These are phyloP conservation scores for Camelina hispida DNA, from an alignment of 345 rosid genomes.

Conservation along the genomic window DNA sequence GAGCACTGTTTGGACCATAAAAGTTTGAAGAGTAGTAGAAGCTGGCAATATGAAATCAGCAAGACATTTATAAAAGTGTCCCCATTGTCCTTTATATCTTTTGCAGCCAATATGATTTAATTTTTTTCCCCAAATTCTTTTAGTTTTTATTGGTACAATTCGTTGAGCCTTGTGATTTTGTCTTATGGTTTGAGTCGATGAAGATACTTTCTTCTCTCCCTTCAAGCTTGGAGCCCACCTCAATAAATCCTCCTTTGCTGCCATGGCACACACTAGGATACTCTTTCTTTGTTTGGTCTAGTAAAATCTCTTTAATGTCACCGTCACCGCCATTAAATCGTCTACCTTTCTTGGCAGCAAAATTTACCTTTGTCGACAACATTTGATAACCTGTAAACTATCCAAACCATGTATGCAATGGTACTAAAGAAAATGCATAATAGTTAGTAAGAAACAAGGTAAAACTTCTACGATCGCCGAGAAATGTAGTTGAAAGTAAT, in stretches of 20 bases:
- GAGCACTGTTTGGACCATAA: slow-evolving; percentile 39
- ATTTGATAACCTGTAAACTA: slow-evolving; percentile 20
- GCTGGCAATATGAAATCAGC: slow-evolving; percentile 41
- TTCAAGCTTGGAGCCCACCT: slow-evolving; percentile 47
- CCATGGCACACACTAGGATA: slow-evolving; percentile 42
- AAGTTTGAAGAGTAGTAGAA: slow-evolving; percentile 30
- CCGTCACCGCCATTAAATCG: slow-evolving; percentile 38
- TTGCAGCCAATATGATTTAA: slow-evolving; percentile 28
- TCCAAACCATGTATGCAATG: slow-evolving; percentile 13
- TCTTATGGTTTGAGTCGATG: slow-evolving; percentile 40
- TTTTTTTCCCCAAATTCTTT: background rate
- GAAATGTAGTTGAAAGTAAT: slow-evolving; percentile 7
- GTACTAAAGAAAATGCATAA: background rate
- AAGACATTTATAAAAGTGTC: slow-evolving; percentile 38
- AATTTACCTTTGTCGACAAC: slow-evolving; percentile 36
- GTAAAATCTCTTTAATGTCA: slow-evolving; percentile 47
- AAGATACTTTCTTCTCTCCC: slow-evolving; percentile 41
- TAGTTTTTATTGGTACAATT: slow-evolving; percentile 25
- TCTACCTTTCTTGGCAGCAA: slow-evolving; percentile 46
- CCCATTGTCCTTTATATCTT: slow-evolving; percentile 45
- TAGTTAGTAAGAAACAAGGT: background rate
- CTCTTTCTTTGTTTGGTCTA: slow-evolving; percentile 37
- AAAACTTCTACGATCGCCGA: background rate
- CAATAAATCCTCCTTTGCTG: slow-evolving; percentile 43
- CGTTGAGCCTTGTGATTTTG: slow-evolving; percentile 35